These are phyloP conservation scores for Opeltia flavorubescens DNA, from an alignment of 495 filamentous ascomycete species.

Conservation along the genomic window DNA sequence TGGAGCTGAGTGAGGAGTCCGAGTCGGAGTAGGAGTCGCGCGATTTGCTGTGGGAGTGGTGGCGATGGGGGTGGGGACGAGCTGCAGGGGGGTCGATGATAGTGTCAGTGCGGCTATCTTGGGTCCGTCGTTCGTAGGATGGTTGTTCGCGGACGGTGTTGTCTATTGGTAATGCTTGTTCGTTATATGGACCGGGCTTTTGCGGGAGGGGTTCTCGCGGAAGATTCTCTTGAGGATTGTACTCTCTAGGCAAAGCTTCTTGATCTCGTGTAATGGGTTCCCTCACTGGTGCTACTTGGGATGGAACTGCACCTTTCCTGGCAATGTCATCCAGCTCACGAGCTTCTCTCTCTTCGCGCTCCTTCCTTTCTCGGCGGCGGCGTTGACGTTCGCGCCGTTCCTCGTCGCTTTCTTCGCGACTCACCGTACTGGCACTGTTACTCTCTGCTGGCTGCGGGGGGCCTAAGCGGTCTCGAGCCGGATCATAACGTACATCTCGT, in stretches of 20 bases:
- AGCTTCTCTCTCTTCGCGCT: conserved; percentile 8
- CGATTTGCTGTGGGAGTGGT: conserved; percentile 11
- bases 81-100: conserved; percentile 13
- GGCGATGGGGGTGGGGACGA: conserved; percentile 8
- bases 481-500: conserved; percentile 5
- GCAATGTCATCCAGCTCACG: background rate
- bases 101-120: background rate
- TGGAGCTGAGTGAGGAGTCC: conserved; percentile 12
- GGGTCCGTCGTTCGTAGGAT: conserved; percentile 13
- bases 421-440: conserved; percentile 8
- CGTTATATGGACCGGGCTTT: background rate
- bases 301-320: background rate
- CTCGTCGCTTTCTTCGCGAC: background rate
- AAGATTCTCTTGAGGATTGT: background rate
- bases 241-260: background rate
- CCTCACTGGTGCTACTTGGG: background rate
- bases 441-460: conserved; percentile 5
- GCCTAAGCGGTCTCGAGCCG: background rate
- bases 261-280: background rate
- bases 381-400: conserved; percentile 7
- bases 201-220: background rate
- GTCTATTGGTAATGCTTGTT: conserved; percentile 3
- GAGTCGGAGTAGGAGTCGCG: conserved; percentile 13
- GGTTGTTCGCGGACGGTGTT: conserved; percentile 13
- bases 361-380: conserved; percentile 6